phyloP scores from a whole-genome alignment of 2,329 filamentous ascomycete genomes.

The Diaporthe citri region DNA sequence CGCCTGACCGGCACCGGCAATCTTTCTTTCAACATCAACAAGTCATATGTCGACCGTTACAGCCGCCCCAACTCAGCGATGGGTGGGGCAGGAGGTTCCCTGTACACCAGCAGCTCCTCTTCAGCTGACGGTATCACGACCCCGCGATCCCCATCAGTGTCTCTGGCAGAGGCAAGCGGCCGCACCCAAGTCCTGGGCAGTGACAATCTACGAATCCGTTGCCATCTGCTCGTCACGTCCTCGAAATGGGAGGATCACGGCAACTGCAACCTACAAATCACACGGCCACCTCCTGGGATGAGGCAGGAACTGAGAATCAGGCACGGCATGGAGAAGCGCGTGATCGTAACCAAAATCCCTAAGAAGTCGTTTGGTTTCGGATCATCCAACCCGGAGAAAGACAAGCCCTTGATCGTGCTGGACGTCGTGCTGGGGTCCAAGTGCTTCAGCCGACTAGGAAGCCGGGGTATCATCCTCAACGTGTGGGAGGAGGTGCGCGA shows the following conservation, averaged over 20 bases:
- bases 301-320: constrained; percentile 70
- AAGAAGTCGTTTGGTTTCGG: constrained; percentile 57
- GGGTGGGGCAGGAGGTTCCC: constrained; percentile 66
- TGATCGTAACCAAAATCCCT: constrained; percentile 81
- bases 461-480: constrained; percentile 88
- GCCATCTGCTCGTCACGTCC: constrained; percentile 82
- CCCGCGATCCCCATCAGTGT: constrained; percentile 70
- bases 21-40: constrained; percentile 82
- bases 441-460: constrained; percentile 86
- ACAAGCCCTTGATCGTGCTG: constrained; percentile 73
- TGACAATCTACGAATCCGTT: constrained; percentile 85
- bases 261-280: constrained; percentile 84
- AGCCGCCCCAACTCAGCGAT: constrained; percentile 64
- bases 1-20: constrained; percentile 79
- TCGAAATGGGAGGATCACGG: constrained; percentile 94
- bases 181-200: constrained; percentile 72
- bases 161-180: constrained; percentile 62
- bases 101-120: constrained; percentile 72
- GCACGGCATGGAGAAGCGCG: constrained; percentile 83
- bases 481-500: constrained; percentile 85
- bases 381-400: constrained; percentile 56
- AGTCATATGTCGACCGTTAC: constrained; percentile 77
- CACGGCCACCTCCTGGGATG: constrained; percentile 76
- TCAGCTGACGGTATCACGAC: constrained; percentile 62
- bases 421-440: constrained; percentile 88